Evolutionary conservation across 148 eudicot species (phyloP).

Genomic region (Selenicereus undatus): DNA sequence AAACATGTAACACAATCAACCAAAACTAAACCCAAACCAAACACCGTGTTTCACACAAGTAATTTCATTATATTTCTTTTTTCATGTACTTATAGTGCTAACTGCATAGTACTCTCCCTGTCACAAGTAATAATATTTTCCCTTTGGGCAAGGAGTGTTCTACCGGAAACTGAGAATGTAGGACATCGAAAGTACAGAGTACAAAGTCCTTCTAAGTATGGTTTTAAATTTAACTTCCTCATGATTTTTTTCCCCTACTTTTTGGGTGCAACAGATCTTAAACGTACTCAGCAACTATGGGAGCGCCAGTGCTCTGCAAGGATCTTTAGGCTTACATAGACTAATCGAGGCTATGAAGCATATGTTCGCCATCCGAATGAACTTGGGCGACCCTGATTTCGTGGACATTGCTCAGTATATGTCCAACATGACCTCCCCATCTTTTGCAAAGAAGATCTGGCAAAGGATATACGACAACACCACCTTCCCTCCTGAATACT

Average conservation of each 20-base stretch:
- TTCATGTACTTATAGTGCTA: too few species aligned
- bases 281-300: constrained; percentile 71
- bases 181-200: neutral
- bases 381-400: constrained; percentile 76
- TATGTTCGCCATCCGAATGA: constrained; percentile 89
- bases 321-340: constrained; percentile 78
- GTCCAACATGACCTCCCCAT: constrained; percentile 70
- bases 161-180: too few species aligned
- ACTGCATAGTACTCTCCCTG: too few species aligned
- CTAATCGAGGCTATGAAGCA: constrained; percentile 88
- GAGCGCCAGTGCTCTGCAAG: constrained; percentile 50
- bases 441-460: constrained; percentile 60
- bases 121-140: too few species aligned
- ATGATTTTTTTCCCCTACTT: neutral
- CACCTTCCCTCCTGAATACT: constrained; percentile 84
- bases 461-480: constrained; percentile 71
- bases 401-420: constrained; percentile 53
- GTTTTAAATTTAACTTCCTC: neutral
- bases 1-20: neutral
- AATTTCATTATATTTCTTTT: too few species aligned
- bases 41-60: neutral
- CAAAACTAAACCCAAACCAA: neutral
- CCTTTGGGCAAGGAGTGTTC: neutral
- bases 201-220: neutral
- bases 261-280: constrained; percentile 46